These are phyloP conservation scores for Ophiobolus disseminans DNA, from an alignment of 2,329 filamentous ascomycete species.

Conservation along the genomic window DNA sequence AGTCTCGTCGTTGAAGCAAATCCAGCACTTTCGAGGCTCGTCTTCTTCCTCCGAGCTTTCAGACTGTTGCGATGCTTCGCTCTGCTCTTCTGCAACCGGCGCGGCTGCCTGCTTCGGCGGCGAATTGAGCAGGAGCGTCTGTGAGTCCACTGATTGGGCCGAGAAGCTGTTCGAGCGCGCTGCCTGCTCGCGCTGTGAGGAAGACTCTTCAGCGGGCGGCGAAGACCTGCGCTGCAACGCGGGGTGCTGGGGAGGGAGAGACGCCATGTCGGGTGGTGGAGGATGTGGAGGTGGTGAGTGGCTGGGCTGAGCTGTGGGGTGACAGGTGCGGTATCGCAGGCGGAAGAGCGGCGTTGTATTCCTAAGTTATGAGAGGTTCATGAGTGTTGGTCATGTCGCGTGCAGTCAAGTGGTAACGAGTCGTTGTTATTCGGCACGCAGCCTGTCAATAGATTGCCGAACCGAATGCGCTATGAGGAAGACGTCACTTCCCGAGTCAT, in stretches of 20 bases:
- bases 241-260: slow-evolving; percentile 49
- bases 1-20: slow-evolving; percentile 71
- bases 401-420: background rate
- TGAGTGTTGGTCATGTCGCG: no score
- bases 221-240: slow-evolving; percentile 44
- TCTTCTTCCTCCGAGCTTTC: slow-evolving; percentile 31
- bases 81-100: slow-evolving; percentile 18
- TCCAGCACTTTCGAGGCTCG: slow-evolving; percentile 67
- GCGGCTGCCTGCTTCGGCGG: slow-evolving; percentile 24
- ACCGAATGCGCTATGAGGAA: slow-evolving; percentile 11
- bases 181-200: slow-evolving; percentile 23
- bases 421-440: slow-evolving; percentile 14
- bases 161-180: slow-evolving; percentile 47
- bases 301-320: no score
- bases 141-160: slow-evolving; percentile 53
- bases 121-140: slow-evolving; percentile 54
- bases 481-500: slow-evolving; percentile 24
- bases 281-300: background rate
- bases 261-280: slow-evolving; percentile 45
- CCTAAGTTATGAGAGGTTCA: background rate
- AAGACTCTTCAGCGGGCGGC: slow-evolving; percentile 26
- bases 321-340: background rate
- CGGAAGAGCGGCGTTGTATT: background rate
- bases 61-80: slow-evolving; percentile 16
- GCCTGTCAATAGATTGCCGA: slow-evolving; percentile 29